These are phyloP conservation scores for Pseudogymnoascus sp. DNA, from an alignment of 2,329 filamentous ascomycete genomes.

Conservation along the genomic window DNA sequence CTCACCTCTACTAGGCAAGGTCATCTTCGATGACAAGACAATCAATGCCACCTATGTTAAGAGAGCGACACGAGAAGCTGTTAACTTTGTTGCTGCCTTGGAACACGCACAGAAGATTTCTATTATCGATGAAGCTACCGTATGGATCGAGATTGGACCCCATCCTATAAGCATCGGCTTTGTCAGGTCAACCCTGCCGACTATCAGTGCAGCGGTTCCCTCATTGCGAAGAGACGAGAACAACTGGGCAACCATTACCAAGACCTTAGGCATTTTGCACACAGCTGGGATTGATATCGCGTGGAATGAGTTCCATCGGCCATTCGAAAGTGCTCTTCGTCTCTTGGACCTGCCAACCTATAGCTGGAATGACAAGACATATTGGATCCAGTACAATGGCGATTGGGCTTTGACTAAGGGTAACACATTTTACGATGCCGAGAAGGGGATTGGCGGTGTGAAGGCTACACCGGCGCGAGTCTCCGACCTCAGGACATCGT, in stretches of 20 bases:
- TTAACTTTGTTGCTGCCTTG: slow-evolving; percentile 60
- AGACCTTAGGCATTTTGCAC: no score
- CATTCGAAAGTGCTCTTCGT: background rate
- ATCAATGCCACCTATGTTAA: no score
- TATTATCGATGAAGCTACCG: slow-evolving; percentile 57
- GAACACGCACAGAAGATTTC: slow-evolving; percentile 48
- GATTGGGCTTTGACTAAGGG: slow-evolving; percentile 58
- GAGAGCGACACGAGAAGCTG: slow-evolving; percentile 39
- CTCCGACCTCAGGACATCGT: no score
- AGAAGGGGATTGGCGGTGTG: slow-evolving; percentile 29
- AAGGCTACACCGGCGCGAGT: no score
- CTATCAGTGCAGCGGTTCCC: no score
- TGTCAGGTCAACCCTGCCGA: no score
- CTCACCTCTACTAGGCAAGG: no score
- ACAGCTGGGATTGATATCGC: no score
- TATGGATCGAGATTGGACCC: slow-evolving; percentile 65
- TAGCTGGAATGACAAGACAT: slow-evolving; percentile 54
- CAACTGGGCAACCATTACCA: no score
- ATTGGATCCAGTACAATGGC: slow-evolving; percentile 40
- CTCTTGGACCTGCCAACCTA: slow-evolving; percentile 53
- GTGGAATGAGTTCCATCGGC: no score
- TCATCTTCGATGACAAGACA: no score
- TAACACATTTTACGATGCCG: slow-evolving; percentile 42
- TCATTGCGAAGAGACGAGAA: no score
- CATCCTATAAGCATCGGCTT: slow-evolving; percentile 43